Conservation (phyloP, 805 yeast species). For the Peterozyma toletana region DNA sequence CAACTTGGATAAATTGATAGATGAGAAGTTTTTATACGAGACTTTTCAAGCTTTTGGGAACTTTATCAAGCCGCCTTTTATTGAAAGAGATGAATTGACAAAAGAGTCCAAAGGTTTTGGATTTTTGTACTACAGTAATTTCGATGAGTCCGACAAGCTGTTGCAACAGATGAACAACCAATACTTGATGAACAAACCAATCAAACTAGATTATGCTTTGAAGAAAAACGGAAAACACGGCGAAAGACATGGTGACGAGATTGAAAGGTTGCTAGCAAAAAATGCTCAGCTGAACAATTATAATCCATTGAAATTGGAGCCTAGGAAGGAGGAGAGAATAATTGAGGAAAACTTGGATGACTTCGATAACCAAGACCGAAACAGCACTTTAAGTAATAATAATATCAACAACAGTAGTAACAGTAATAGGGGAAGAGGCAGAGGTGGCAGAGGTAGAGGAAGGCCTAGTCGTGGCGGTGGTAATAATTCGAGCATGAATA, state of each 20-base stretch:
- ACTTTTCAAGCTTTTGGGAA: constrained; percentile 69
- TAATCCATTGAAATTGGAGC: neutral
- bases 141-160: constrained; percentile 67
- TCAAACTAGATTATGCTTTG: constrained; percentile 62
- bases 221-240: constrained; percentile 46
- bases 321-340: neutral
- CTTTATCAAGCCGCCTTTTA: constrained; percentile 39
- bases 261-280: constrained; percentile 65
- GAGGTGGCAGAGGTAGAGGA: constrained; percentile 2
- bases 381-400: neutral
- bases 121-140: constrained; percentile 55
- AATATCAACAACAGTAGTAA: neutral
- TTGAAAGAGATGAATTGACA: constrained; percentile 38
- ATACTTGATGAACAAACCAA: constrained; percentile 57
- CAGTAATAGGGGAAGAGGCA: neutral
- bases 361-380: neutral
- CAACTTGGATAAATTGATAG: constrained; percentile 60
- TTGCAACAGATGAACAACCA: constrained; percentile 62
- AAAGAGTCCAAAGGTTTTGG: constrained; percentile 58
- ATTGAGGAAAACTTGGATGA: neutral
- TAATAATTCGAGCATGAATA: no score
- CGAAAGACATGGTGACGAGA: constrained; percentile 70
- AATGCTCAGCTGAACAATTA: constrained; percentile 44
- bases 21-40: constrained; percentile 44
- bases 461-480: neutral